Evolutionary conservation across 2,329 filamentous ascomycete species (phyloP).

Genomic region (Claviceps pazoutovae): DNA sequence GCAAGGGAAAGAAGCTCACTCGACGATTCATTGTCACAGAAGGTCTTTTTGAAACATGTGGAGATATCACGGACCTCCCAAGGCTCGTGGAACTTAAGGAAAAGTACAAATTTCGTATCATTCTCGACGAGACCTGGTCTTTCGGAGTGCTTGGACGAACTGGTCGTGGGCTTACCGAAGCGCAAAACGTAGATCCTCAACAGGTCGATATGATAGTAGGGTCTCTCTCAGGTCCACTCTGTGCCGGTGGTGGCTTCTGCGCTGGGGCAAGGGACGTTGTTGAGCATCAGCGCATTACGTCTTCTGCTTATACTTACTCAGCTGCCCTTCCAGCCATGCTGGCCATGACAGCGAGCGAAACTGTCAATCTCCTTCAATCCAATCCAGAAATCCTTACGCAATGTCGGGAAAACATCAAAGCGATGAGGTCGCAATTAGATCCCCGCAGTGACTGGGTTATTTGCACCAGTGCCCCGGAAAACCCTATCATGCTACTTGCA

Average conservation of each 20-base stretch:
- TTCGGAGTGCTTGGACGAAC: conserved; percentile 89
- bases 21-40: conserved; percentile 93
- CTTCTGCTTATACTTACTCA: conserved; percentile 87
- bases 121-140: conserved; percentile 94
- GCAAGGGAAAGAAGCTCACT: conserved; percentile 71
- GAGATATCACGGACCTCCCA: conserved; percentile 73
- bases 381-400: conserved; percentile 69
- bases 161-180: conserved; percentile 84
- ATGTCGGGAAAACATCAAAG: conserved; percentile 73
- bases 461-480: conserved; percentile 69
- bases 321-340: conserved; percentile 87
- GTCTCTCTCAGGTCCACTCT: conserved; percentile 77
- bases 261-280: conserved; percentile 84
- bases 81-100: conserved; percentile 87
- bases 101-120: conserved; percentile 94
- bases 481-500: conserved; percentile 72
- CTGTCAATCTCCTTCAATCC: conserved; percentile 70
- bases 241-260: conserved; percentile 91
- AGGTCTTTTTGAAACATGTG: conserved; percentile 80
- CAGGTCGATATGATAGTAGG: conserved; percentile 97
- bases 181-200: conserved; percentile 85
- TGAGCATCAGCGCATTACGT: conserved; percentile 88
- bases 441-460: conserved; percentile 86
- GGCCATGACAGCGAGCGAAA: conserved; percentile 90
- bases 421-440: conserved; percentile 77